Conservation (phyloP, 805 yeast species). For the Ogataea corticis region DNA sequence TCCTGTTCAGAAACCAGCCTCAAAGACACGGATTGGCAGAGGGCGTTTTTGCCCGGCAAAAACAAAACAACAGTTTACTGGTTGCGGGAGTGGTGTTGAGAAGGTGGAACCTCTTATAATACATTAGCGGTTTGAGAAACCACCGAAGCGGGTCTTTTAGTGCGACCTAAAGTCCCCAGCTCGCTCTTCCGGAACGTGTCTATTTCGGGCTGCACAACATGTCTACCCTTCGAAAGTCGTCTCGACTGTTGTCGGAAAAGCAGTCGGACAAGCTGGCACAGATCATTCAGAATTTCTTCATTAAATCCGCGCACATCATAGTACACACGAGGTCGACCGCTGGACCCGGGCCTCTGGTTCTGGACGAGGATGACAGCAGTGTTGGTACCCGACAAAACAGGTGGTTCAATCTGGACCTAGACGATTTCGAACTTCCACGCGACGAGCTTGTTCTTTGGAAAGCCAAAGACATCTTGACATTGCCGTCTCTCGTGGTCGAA, state of each 20-base stretch:
- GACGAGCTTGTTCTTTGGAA: slow-evolving; percentile 72
- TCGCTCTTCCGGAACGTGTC: too few relatives aligned
- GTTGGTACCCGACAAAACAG: slow-evolving; percentile 38
- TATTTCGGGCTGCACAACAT: slow-evolving; percentile 1
- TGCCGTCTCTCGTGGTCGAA: slow-evolving; percentile 86
- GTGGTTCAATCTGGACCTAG: slow-evolving; percentile 64
- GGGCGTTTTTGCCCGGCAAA: background rate
- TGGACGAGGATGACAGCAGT: slow-evolving; percentile 10
- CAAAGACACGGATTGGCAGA: background rate
- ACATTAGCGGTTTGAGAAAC: too few relatives aligned
- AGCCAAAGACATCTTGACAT: slow-evolving; percentile 38
- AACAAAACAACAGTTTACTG: background rate
- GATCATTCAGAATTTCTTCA: slow-evolving; percentile 56
- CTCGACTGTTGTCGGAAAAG: slow-evolving; percentile 29
- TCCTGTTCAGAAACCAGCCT: too few relatives aligned
- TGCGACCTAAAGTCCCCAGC: too few relatives aligned
- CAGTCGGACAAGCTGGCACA: slow-evolving; percentile 36
- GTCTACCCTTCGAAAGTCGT: slow-evolving; percentile 16
- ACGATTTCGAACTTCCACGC: slow-evolving; percentile 35
- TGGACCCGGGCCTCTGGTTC: slow-evolving; percentile 19
- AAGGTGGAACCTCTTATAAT: too few relatives aligned
- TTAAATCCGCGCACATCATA: slow-evolving; percentile 60
- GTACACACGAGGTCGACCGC: slow-evolving; percentile 22
- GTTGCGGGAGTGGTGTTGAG: background rate
- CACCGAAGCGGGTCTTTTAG: too few relatives aligned